Percentiles rank a stretch among this genome's conserved stretches.
phyloP scores from a whole-genome alignment of 2,329 filamentous ascomycete genomes.

The Lizonia empirigonia region DNA sequence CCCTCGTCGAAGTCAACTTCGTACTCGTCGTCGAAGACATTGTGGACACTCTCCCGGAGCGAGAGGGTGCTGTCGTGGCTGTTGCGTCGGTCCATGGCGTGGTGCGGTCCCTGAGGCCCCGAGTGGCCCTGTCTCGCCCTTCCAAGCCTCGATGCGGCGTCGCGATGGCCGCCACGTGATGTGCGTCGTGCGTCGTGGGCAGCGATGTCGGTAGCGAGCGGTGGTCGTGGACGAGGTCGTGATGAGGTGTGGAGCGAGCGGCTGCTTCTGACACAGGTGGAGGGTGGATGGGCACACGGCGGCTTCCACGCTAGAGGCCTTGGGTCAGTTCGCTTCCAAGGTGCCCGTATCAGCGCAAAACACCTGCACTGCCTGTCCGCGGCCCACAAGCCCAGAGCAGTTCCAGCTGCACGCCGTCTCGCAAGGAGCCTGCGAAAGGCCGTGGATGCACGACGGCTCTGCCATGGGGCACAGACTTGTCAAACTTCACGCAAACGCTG shows the following conservation, averaged over 20 bases:
- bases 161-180: constrained; percentile 20
- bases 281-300: constrained; percentile 25
- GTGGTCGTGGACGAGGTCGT: constrained; percentile 20
- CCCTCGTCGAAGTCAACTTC: constrained; percentile 50
- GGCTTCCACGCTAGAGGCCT: constrained; percentile 26
- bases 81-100: constrained; percentile 49
- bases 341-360: constrained; percentile 35
- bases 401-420: neutral
- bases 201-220: too few species aligned
- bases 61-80: constrained; percentile 38
- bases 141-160: constrained; percentile 27
- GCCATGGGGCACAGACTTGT: constrained; percentile 10
- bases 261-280: constrained; percentile 18
- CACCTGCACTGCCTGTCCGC: constrained; percentile 5
- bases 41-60: constrained; percentile 40
- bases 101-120: constrained; percentile 38
- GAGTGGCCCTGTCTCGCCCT: constrained; percentile 36
- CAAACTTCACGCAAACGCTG: neutral
- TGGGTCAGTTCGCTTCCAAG: neutral
- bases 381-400: constrained; percentile 2
- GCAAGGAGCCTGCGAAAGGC: neutral
- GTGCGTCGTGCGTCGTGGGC: too few species aligned
- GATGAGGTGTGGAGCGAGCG: constrained; percentile 23
- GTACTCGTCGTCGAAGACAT: constrained; percentile 58
- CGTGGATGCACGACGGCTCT: neutral